Conservation (phyloP, 495 filamentous ascomycete species). For the Cercophora sp. region DNA sequence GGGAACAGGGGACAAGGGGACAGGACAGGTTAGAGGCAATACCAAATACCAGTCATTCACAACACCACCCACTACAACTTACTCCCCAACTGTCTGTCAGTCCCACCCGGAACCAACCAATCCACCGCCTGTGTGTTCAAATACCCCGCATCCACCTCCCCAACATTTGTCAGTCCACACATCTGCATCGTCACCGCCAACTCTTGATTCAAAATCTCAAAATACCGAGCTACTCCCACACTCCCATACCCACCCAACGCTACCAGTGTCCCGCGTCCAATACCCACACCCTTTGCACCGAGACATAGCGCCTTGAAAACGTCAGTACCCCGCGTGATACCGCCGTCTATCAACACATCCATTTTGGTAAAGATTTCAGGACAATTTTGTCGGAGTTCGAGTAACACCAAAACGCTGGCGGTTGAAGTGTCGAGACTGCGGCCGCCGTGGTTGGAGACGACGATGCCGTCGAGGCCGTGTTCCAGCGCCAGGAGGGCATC, state of each 20-base stretch:
- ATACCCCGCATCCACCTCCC: conserved; percentile 64
- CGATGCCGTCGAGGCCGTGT: conserved; percentile 55
- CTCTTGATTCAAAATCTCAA: conserved; percentile 66
- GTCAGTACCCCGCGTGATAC: conserved; percentile 59
- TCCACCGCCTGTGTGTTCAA: conserved; percentile 71
- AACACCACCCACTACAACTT: too few species aligned
- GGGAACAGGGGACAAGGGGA: too few species aligned
- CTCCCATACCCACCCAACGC: conserved; percentile 67
- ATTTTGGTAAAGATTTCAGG: conserved; percentile 58
- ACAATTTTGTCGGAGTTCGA: conserved; percentile 61
- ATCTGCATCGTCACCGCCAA: conserved; percentile 76
- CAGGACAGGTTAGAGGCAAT: too few species aligned
- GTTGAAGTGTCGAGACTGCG: conserved; percentile 62
- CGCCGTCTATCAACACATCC: conserved; percentile 65
- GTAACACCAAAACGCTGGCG: conserved; percentile 55
- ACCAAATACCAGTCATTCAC: too few species aligned
- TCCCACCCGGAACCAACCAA: too few species aligned
- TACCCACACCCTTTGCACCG: conserved; percentile 59
- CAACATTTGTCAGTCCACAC: conserved; percentile 66
- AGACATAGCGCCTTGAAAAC: conserved; percentile 67
- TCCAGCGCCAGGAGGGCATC: conserved; percentile 57
- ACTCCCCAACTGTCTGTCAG: too few species aligned
- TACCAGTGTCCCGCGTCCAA: conserved; percentile 62
- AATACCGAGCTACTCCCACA: conserved; percentile 65
- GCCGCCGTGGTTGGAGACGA: conserved; percentile 67